Percentiles rank a stretch among this genome's conserved stretches.
phyloP scores from a whole-genome alignment of 495 filamentous ascomycete genomes.

The Tuber magnatum region DNA sequence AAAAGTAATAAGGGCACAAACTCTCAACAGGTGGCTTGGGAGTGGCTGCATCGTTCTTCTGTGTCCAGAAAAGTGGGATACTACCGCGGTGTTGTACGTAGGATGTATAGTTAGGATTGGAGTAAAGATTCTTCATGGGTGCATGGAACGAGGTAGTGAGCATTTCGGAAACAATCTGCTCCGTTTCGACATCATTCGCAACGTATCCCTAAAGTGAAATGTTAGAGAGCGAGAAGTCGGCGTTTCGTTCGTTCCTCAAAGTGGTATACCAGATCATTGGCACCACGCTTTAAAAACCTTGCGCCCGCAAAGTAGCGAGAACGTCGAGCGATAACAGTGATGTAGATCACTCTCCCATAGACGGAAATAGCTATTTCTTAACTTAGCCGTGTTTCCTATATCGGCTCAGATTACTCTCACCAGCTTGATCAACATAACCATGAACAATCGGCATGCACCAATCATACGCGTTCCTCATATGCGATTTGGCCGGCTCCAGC shows the following conservation, averaged over 20 bases:
- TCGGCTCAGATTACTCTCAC: conserved; percentile 42
- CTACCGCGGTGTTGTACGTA: conserved; percentile 96
- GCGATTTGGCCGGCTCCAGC: conserved; percentile 62
- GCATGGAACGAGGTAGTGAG: conserved; percentile 92
- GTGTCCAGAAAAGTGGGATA: conserved; percentile 94
- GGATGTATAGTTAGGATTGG: conserved; percentile 86
- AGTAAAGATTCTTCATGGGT: conserved; percentile 73
- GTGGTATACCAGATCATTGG: conserved; percentile 65
- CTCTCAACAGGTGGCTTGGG: conserved; percentile 89
- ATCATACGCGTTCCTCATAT: conserved; percentile 73
- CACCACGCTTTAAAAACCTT: conserved; percentile 85
- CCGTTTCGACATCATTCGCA: conserved; percentile 98
- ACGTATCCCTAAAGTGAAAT: conserved; percentile 62
- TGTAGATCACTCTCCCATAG: conserved; percentile 77
- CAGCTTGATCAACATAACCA: conserved; percentile 86
- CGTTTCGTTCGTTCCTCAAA: not conserved
- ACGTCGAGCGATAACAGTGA: conserved; percentile 84
- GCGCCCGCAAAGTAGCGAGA: conserved; percentile 93
- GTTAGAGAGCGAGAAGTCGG: conserved; percentile 17
- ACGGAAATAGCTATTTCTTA: conserved; percentile 57
- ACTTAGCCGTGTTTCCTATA: conserved; percentile 13
- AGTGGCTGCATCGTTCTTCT: conserved; percentile 89
- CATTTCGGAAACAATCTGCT: conserved; percentile 94
- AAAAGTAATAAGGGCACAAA: conserved; percentile 12
- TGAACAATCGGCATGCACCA: conserved; percentile 97